A percentile compares a stretch with the other conserved stretches of the same genome.
Evolutionary conservation across 2,329 filamentous ascomycete species (phyloP).

Genomic region (Graphiopsis chlorocephala): DNA sequence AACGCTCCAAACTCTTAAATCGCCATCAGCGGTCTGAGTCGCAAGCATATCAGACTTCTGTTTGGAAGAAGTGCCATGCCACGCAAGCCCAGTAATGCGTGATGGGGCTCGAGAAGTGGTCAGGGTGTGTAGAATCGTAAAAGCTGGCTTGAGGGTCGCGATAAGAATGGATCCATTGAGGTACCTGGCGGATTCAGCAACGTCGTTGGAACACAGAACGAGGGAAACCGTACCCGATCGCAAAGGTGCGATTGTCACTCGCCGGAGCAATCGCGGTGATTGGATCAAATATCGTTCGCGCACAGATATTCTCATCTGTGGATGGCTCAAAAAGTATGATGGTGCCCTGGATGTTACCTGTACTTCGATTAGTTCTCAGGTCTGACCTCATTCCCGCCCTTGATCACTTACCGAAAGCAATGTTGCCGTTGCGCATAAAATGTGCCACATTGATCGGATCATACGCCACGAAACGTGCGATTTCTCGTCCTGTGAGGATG

Average conservation of each 20-base stretch:
- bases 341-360: conserved; percentile 88
- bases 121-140: conserved; percentile 90
- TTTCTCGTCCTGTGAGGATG: conserved; percentile 82
- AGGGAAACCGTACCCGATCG: conserved; percentile 88
- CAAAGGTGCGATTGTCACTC: conserved; percentile 88
- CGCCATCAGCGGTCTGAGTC: conserved; percentile 85
- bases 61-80: conserved; percentile 94
- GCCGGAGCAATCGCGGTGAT: conserved; percentile 91
- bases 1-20: conserved; percentile 94
- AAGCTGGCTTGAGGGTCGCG: conserved; percentile 82
- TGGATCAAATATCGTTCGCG: conserved; percentile 88
- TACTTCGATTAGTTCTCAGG: too few species aligned
- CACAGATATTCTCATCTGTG: conserved; percentile 87
- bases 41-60: conserved; percentile 98
- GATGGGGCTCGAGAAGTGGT: conserved; percentile 81
- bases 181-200: too few species aligned
- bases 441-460: conserved; percentile 79
- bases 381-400: too few species aligned
- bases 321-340: conserved; percentile 92
- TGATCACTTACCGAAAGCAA: conserved; percentile 76
- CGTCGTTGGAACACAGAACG: too few species aligned
- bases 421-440: conserved; percentile 97
- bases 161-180: conserved; percentile 92
- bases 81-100: conserved; percentile 80
- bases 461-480: conserved; percentile 89